These are phyloP conservation scores for Coffea humblotiana DNA, from an alignment of 305 asterid genomes.

Conservation along the genomic window DNA sequence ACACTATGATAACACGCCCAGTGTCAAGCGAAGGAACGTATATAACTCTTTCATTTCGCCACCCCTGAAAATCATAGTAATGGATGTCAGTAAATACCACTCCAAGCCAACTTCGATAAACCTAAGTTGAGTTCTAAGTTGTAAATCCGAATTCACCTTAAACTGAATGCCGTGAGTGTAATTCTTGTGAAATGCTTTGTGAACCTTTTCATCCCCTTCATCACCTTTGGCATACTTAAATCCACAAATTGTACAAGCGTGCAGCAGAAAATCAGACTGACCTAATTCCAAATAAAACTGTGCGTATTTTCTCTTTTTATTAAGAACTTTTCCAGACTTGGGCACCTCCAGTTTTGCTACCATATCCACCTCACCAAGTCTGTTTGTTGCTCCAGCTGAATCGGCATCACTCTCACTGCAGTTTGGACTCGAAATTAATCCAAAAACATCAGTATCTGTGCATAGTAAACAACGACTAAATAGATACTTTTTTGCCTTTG, in stretches of 20 bases:
- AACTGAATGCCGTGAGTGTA: conserved; percentile 65
- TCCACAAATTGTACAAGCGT: conserved; percentile 55
- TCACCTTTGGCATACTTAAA: conserved; percentile 66
- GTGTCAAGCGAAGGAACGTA: conserved; percentile 34
- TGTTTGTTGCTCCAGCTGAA: conserved; percentile 22
- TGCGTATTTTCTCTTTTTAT: conserved; percentile 65
- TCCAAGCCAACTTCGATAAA: not conserved
- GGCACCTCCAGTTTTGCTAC: conserved; percentile 19
- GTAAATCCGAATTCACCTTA: conserved; percentile 39
- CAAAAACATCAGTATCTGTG: not conserved
- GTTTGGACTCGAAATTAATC: not conserved
- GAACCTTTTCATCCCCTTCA: conserved; percentile 65
- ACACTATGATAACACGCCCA: conserved; percentile 63
- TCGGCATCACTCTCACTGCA: conserved; percentile 26
- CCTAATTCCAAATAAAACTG: conserved; percentile 71
- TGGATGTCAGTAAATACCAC: not conserved
- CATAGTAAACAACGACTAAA: not conserved
- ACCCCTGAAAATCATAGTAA: conserved; percentile 49
- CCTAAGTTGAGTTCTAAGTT: not conserved
- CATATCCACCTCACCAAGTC: conserved; percentile 18
- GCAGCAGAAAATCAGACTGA: conserved; percentile 65
- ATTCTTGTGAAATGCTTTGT: conserved; percentile 71
- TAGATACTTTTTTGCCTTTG: too few relatives aligned
- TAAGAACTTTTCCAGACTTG: conserved; percentile 38
- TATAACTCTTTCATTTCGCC: conserved; percentile 60